Evolutionary conservation across 768 basidiomycete genomes (phyloP), one percentile per base, ranked within the genome.

Genomic region (Mycena venus): DNA sequence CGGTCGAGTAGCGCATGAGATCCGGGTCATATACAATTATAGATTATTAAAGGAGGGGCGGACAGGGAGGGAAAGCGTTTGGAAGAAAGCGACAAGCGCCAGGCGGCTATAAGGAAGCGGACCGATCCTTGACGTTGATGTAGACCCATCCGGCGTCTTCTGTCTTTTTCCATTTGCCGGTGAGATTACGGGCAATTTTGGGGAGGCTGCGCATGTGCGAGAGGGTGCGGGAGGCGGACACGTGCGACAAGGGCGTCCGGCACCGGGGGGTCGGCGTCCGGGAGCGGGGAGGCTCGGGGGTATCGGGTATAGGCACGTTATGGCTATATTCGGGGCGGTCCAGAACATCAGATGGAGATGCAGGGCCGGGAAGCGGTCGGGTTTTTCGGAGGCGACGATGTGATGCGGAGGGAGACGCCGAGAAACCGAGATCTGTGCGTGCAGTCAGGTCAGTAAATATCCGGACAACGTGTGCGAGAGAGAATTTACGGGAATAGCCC

Each of bases 261-360:
- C 23, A 25, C 34, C 31, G 51, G 56, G 32, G 53, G 27, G 25
- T 34, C 55, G 31, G 65, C 34, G 36, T 8, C 38, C 10, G 44
- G 66, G 23, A 60, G 23, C 12, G 21, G 44, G 56, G 32, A 7
- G 23, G 44, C 38, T 14, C 23, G 23, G 75, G 62, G 12, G 47
- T n/a, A 7, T 36, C 32, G 17, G 59, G 53, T 4, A 66, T 4
- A 19, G 60, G 51, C 11, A 61, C 6, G 38, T 40, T 72, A 38
- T 76, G 64, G 40, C 58, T 73, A 65, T 76, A 76, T 2, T 70
- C 47, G 6, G 44, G 63, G 56, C 75, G 75, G 15, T 51, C 34
- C 8, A 76, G 75, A 27, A 76, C 75, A 31, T 70, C 72, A 29
- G 69, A 38, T 10, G 75, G 75, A 2, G 75, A 67, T 2, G 72